phyloP scores from a whole-genome alignment of 2,329 filamentous ascomycete genomes.

The Talaromyces sp. region DNA sequence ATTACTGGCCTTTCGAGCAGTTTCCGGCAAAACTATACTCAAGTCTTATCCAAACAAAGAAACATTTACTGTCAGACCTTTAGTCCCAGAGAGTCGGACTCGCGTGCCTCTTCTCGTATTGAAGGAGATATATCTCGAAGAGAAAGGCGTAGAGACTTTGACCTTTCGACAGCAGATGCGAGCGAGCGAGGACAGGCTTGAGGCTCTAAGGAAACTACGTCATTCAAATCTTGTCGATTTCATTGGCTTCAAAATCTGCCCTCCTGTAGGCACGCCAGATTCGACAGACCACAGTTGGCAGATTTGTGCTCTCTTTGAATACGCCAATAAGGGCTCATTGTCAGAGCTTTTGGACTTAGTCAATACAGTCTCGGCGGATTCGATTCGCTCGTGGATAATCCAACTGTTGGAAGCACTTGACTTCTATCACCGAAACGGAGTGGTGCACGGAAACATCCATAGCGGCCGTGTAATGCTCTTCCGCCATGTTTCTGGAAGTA shows the following conservation, averaged over 20 bases:
- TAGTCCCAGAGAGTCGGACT: slow-evolving; percentile 52
- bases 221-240: slow-evolving; percentile 76
- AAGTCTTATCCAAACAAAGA: slow-evolving; percentile 62
- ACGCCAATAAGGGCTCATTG: slow-evolving; percentile 77
- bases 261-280: slow-evolving; percentile 38
- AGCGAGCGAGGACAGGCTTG: slow-evolving; percentile 69
- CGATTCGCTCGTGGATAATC: slow-evolving; percentile 83
- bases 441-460: slow-evolving; percentile 81
- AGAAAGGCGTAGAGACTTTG: slow-evolving; percentile 54
- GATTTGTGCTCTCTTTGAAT: slow-evolving; percentile 68
- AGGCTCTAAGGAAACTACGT: slow-evolving; percentile 67
- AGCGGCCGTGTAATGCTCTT: slow-evolving; percentile 74
- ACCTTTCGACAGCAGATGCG: slow-evolving; percentile 73
- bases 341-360: slow-evolving; percentile 77
- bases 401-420: slow-evolving; percentile 85
- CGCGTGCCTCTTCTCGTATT: slow-evolving; percentile 63
- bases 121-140: slow-evolving; percentile 63
- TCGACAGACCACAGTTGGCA: slow-evolving; percentile 55
- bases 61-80: slow-evolving; percentile 64
- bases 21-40: slow-evolving; percentile 65
- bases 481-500: slow-evolving; percentile 62
- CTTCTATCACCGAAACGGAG: slow-evolving; percentile 77
- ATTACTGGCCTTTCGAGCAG: slow-evolving; percentile 62
- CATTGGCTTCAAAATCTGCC: slow-evolving; percentile 75
- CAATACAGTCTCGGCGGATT: slow-evolving; percentile 67